A percentile compares a stretch with the other conserved stretches of the same genome.
Conservation (phyloP, 352 stramenopile species). For the Phytophthora cryptogea region DNA sequence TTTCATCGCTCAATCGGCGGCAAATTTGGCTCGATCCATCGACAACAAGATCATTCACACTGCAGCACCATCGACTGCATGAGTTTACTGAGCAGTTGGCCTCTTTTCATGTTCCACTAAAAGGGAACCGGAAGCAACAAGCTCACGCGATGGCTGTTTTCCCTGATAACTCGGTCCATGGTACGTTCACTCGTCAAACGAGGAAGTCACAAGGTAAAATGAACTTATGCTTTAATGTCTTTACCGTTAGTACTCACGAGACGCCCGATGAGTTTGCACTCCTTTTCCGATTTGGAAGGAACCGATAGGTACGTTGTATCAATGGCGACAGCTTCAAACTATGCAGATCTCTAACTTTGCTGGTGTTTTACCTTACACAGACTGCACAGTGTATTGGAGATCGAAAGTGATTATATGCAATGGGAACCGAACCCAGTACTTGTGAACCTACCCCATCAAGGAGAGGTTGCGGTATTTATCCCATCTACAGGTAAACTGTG, state of each 20-base stretch:
- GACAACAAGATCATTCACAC: constrained; percentile 51
- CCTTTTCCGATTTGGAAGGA: constrained; percentile 57
- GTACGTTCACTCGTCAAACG: constrained; percentile 24
- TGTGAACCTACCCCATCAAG: constrained; percentile 43
- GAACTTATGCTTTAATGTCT: neutral
- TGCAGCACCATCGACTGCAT: constrained; percentile 63
- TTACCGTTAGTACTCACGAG: constrained; percentile 48
- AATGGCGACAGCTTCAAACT: neutral
- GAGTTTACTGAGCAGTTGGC: constrained; percentile 67
- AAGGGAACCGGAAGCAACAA: constrained; percentile 56
- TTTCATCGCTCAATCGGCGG: constrained; percentile 40
- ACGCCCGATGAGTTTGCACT: constrained; percentile 61
- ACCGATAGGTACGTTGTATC: constrained; percentile 34
- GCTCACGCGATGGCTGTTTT: constrained; percentile 57
- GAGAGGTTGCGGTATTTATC: constrained; percentile 62
- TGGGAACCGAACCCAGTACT: constrained; percentile 60
- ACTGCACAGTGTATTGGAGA: constrained; percentile 56
- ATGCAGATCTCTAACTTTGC: neutral
- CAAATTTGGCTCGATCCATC: constrained; percentile 72
- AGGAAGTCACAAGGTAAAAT: neutral
- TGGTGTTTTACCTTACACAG: constrained; percentile 20
- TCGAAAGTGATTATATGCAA: constrained; percentile 73
- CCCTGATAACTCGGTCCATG: constrained; percentile 67
- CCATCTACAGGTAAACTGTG: constrained; percentile 48
- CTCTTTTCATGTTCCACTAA: constrained; percentile 70